phyloP scores from a whole-genome alignment of 495 filamentous ascomycete genomes.

The Talaromyces stipitatus region DNA sequence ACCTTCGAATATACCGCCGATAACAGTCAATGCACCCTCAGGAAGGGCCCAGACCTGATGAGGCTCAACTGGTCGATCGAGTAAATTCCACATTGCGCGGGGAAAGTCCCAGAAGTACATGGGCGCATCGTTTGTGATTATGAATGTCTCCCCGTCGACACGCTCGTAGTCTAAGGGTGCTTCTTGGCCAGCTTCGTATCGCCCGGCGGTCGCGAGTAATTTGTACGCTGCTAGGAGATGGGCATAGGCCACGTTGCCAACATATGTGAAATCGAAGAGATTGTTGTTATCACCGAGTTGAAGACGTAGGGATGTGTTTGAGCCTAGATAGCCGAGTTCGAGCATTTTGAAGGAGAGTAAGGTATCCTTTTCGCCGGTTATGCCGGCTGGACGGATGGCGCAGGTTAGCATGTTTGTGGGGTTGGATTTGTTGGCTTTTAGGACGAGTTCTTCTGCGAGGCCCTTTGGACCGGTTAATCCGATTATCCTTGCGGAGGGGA shows the following conservation, averaged over 20 bases:
- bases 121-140: constrained; percentile 88
- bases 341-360: constrained; percentile 53
- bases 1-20: constrained; percentile 65
- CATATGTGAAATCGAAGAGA: constrained; percentile 52
- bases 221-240: constrained; percentile 52
- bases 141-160: constrained; percentile 91
- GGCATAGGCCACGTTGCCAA: constrained; percentile 43
- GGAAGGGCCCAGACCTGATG: constrained; percentile 62
- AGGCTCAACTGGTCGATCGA: constrained; percentile 55
- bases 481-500: background rate
- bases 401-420: constrained; percentile 61
- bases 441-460: constrained; percentile 75
- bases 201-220: constrained; percentile 52
- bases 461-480: constrained; percentile 43
- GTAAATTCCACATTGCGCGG: constrained; percentile 69
- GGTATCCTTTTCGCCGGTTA: constrained; percentile 87
- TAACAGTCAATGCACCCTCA: constrained; percentile 50
- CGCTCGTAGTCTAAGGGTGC: constrained; percentile 63
- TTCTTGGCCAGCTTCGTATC: constrained; percentile 44
- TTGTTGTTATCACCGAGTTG: constrained; percentile 88
- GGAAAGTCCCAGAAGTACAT: constrained; percentile 96
- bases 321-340: constrained; percentile 33
- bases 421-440: constrained; percentile 72
- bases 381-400: constrained; percentile 79
- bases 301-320: constrained; percentile 59